These are phyloP conservation scores for Xerocomellus dryophilus DNA, from an alignment of 768 basidiomycete genomes.

Conservation along the genomic window DNA sequence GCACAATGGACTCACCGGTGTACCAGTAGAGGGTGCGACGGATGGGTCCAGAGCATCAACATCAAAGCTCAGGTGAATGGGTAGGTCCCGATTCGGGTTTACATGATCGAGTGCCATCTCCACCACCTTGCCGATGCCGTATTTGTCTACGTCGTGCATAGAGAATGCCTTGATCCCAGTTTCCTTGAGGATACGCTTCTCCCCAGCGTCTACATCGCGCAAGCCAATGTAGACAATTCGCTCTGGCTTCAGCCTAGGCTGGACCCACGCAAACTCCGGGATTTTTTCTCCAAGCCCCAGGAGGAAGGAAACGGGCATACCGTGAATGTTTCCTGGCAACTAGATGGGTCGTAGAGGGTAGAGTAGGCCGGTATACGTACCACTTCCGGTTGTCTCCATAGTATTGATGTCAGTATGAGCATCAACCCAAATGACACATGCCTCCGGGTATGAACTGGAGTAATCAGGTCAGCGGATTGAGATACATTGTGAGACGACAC, in stretches of 20 bases:
- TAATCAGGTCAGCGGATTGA: conserved; percentile 2
- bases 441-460: conserved; percentile 65
- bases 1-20: conserved; percentile 52
- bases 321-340: conserved; percentile 84
- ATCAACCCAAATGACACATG: conserved; percentile 94
- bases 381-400: conserved; percentile 70
- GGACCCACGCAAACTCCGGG: conserved; percentile 55
- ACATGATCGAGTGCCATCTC: conserved; percentile 96
- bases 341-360: conserved; percentile 1
- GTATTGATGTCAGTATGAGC: conserved; percentile 99
- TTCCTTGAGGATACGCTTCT: conserved; percentile 81
- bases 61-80: conserved; percentile 96
- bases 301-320: conserved; percentile 97
- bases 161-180: conserved; percentile 81
- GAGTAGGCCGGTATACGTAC: conserved; percentile 33
- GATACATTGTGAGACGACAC: conserved; percentile 12
- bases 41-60: conserved; percentile 92
- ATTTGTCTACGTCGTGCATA: conserved; percentile 87
- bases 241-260: conserved; percentile 63
- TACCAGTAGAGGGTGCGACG: conserved; percentile 95
- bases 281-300: conserved; percentile 44
- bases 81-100: conserved; percentile 76
- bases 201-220: conserved; percentile 86
- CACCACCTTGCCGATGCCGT: conserved; percentile 91
- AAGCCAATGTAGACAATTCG: conserved; percentile 96